Base-by-base conservation (phyloP, 371 early-diverging fungal species). In the Mucor plumbeus region DNA sequence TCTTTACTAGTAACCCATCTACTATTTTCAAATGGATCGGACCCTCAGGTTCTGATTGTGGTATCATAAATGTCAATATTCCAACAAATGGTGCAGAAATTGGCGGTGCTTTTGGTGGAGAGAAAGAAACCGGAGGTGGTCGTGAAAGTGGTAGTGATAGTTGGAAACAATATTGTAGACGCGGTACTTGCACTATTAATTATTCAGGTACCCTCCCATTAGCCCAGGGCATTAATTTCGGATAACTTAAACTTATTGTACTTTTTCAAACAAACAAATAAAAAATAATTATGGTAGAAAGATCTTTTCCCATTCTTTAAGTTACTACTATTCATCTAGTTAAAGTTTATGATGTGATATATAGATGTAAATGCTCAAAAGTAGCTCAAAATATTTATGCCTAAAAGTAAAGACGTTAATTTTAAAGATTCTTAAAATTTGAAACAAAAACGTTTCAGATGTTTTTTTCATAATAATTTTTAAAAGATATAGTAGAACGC, bases 31-130 rank as follows among this genome's bases (percentile, higher is more conserved):
- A 91, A 75, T 98, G 98, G 98, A 95, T 92, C 60, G 97, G 92
- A 15, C 93, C 97, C 15, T 75, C 88, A 26, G 98, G 98, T 21
- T 95, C 96, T 14, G 98, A 98, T 81, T 97, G 97, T 70, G 98
- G 98, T 65, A 97, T 98, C 47, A 95, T 97, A 76, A 98, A 98
- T 75, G 94, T 95, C 57, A 98, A 98, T 85, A 92, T 97, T 67
- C 98, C 98, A 44, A 97, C 98, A 53, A 96, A 95, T 76, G 98
- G 98, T 41, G 98, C 98, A 10, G 98, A 98, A 80, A 97, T 98
- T 76, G 98, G 98, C 39, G 97, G 98, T 59, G 98, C 98, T 8
- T 97, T 98, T 80, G 98, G 98, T 56, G 98, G 97, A 61, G 95
- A 98, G 78, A 95, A 98, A 86, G 98, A 97, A 74, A 98, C 97